Evolutionary conservation across 495 filamentous ascomycete genomes (phyloP).

Genomic region (Cudoniella acicularis): DNA sequence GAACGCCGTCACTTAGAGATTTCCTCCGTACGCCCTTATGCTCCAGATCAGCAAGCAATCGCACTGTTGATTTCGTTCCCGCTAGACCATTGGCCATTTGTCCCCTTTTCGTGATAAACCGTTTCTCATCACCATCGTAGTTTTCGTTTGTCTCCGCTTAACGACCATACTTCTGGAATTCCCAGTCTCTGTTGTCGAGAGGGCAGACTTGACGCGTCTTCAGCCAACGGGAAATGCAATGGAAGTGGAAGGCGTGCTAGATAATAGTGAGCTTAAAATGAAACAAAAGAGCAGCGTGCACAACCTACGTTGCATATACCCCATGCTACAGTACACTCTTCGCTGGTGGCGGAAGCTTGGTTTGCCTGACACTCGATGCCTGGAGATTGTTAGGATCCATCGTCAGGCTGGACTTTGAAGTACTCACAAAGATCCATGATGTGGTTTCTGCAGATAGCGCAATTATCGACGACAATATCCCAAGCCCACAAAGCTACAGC

Average conservation of each 20-base stretch:
- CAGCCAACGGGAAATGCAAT: conserved; percentile 98
- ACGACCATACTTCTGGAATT: conserved; percentile 96
- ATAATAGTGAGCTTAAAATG: conserved; percentile 3
- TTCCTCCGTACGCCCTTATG: conserved; percentile 9
- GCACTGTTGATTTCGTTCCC: no score
- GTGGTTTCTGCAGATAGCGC: conserved; percentile 97
- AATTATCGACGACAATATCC: conserved; percentile 99
- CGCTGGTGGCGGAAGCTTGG: conserved; percentile 92
- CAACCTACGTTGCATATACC: conserved; percentile 92
- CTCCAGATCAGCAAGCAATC: neutral
- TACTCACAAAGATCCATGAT: conserved; percentile 96
- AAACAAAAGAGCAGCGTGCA: neutral
- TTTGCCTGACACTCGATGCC: conserved; percentile 99
- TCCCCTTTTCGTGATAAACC: neutral
- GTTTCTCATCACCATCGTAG: conserved; percentile 2
- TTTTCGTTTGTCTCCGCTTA: conserved; percentile 25
- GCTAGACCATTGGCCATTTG: neutral
- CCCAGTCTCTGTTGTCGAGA: conserved; percentile 97
- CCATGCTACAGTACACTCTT: conserved; percentile 99
- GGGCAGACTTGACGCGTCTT: conserved; percentile 99
- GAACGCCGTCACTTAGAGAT: conserved; percentile 14
- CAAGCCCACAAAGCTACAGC: conserved; percentile 99
- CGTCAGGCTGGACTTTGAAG: neutral
- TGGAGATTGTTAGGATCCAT: conserved; percentile 32
- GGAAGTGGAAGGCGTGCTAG: conserved; percentile 99